Base-by-base conservation (phyloP, 164 flowering plant species). In the Magnolia kwangsiensis region DNA sequence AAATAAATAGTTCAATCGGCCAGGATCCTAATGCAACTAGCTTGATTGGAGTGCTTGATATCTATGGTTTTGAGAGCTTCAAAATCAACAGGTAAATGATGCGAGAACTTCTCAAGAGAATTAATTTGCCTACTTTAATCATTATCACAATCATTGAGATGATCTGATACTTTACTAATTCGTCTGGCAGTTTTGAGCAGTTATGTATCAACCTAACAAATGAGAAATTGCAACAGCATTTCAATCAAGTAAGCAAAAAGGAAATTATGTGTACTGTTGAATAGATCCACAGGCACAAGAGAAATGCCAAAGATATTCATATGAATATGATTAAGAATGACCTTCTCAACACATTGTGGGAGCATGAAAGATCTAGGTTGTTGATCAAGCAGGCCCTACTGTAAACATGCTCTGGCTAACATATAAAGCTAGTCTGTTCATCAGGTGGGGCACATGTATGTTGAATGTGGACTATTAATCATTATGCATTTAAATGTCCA, bases 61-160 rank as follows among this genome's bases (percentile, higher is more conserved):
- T 92, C 37, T 93, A 93, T 78, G 98, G 98, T 19, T 93, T 93
- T 82, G 98, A 93, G 81, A 90, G 92, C 83, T 92, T 94, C 87
- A 91, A 94, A 83, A 71, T 87, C 76, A 93, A 93, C 86, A 93
- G 96, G 98, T 93, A 82, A 49, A 16, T 23, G 71, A 63, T 13
- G 66, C 23, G 88, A 29, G 23, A 8, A 27, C 19, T 67, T 74
- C 19, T 27, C 45, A 58, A 45, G 8, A 79, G 66, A 51, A 21
- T 18, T 75, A 55, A 55, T 1, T 23, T 24, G 59, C 16, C 31
- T 45, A 9, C 13, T 49, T 16, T 45, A 20, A 24, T 10, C 55
- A 19, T 7, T 24, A n/a, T 31, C 27, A 61, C 50, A 75, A 69
- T 67, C 20, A 69, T 67, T 65, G 20, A 51, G 21, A 21, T 24